Conservation (phyloP, 23 red algal species). For the Agarophyton chilense region DNA sequence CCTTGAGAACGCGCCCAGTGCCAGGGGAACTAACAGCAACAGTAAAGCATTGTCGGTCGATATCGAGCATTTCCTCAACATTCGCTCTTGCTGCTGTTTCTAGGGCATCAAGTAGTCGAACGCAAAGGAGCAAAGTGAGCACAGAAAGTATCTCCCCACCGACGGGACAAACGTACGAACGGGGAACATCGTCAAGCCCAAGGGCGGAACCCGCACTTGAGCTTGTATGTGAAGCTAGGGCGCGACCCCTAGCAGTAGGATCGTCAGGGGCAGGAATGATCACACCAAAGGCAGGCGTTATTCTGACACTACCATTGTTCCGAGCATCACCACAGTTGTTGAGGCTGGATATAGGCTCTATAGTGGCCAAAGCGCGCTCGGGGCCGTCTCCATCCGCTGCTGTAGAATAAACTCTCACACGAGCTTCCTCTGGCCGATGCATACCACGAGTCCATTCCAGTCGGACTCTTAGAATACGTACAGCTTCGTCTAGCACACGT, state of each 20-base stretch:
- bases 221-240: constrained; percentile 25
- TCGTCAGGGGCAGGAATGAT: constrained; percentile 75
- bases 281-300: constrained; percentile 72
- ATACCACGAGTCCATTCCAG: constrained; percentile 73
- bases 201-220: constrained; percentile 29
- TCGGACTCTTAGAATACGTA: constrained; percentile 44
- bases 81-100: constrained; percentile 62
- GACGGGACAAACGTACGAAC: constrained; percentile 65
- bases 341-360: constrained; percentile 63
- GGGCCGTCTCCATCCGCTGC: constrained; percentile 69
- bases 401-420: constrained; percentile 59
- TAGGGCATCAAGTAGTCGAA: constrained; percentile 71
- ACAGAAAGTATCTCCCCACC: constrained; percentile 66
- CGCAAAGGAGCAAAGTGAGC: constrained; percentile 61
- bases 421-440: constrained; percentile 44
- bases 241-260: constrained; percentile 37
- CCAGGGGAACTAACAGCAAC: constrained; percentile 59
- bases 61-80: constrained; percentile 58
- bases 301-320: constrained; percentile 56
- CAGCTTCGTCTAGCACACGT: constrained; percentile 54
- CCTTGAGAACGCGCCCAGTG: constrained; percentile 57
- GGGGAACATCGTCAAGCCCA: constrained; percentile 73
- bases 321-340: constrained; percentile 44
- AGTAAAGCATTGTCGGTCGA: constrained; percentile 77
- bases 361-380: constrained; percentile 50